A percentile compares a stretch with the other conserved stretches of the same genome.
phyloP scores from a whole-genome alignment of 2,329 filamentous ascomycete species.

The Trichophyton simii region DNA sequence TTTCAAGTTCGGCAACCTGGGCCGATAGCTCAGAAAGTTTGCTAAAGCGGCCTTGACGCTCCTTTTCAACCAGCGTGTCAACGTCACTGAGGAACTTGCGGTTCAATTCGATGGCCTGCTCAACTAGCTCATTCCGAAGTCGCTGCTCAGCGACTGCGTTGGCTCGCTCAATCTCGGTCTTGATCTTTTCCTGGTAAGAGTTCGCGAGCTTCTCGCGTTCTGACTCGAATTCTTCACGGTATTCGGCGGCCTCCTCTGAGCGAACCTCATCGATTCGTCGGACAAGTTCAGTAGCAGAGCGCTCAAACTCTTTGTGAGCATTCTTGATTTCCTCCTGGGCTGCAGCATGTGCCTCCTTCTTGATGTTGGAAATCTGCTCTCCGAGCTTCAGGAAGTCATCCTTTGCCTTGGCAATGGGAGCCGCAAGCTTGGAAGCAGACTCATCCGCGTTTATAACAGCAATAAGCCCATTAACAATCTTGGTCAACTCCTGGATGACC shows the following conservation, averaged over 20 bases:
- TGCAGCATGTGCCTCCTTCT: conserved; percentile 53
- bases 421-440: conserved; percentile 61
- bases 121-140: conserved; percentile 69
- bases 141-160: conserved; percentile 71
- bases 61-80: conserved; percentile 68
- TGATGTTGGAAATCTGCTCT: conserved; percentile 61
- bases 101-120: conserved; percentile 84
- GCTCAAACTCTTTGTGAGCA: conserved; percentile 66
- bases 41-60: conserved; percentile 75
- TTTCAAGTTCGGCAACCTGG: conserved; percentile 71
- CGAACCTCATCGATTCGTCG: conserved; percentile 75
- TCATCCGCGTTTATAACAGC: conserved; percentile 81
- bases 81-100: conserved; percentile 70
- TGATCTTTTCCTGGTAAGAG: conserved; percentile 67
- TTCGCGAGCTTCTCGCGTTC: conserved; percentile 70
- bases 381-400: conserved; percentile 66
- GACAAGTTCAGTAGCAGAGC: conserved; percentile 76
- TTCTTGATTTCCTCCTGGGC: conserved; percentile 63
- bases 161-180: conserved; percentile 65
- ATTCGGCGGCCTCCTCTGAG: conserved; percentile 65
- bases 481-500: conserved; percentile 82
- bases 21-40: conserved; percentile 69
- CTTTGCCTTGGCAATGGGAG: conserved; percentile 75
- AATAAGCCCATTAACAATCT: conserved; percentile 93
- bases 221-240: conserved; percentile 75